phyloP scores from a whole-genome alignment of 2,329 filamentous ascomycete genomes.

The Aspergillus niger region DNA sequence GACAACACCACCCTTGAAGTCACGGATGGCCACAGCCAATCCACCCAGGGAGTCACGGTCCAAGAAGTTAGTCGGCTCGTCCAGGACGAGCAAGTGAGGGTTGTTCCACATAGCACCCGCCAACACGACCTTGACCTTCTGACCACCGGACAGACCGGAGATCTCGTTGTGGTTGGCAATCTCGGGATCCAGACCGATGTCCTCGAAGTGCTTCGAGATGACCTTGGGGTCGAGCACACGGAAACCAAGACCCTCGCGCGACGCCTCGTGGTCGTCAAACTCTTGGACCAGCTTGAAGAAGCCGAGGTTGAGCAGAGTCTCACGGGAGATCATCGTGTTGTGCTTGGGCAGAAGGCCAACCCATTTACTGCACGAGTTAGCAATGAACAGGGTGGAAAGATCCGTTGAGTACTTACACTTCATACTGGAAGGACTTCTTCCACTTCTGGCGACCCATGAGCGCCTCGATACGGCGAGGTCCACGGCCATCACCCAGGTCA shows the following conservation, averaged over 20 bases:
- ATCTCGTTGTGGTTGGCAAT: conserved; percentile 99
- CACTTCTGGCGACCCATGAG: conserved; percentile 96
- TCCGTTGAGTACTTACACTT: conserved; percentile 63
- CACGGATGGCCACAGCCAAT: conserved; percentile 94
- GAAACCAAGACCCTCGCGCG: conserved; percentile 97
- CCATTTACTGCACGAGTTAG: conserved; percentile 69
- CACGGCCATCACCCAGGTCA: conserved; percentile 80
- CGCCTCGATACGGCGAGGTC: conserved; percentile 75
- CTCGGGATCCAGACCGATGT: conserved; percentile 91
- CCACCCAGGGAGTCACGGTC: conserved; percentile 96
- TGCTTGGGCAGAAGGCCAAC: conserved; percentile 81
- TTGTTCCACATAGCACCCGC: conserved; percentile 99
- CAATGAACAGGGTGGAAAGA: background rate
- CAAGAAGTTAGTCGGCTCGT: conserved; percentile 99
- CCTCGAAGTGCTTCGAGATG: conserved; percentile 97
- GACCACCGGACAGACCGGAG: conserved; percentile 89
- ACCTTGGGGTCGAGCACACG: conserved; percentile 88
- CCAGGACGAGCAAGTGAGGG: conserved; percentile 92
- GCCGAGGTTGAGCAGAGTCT: conserved; percentile 81
- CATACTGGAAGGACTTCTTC: conserved; percentile 99
- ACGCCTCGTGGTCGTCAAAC: conserved; percentile 97
- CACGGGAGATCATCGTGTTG: conserved; percentile 90
- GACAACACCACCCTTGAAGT: conserved; percentile 97
- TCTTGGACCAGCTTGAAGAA: conserved; percentile 95
- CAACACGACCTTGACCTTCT: conserved; percentile 98